Evolutionary conservation across 805 yeast genomes (phyloP), one percentile per base, ranked within the genome.

Genomic region (Starmerella kuoi): DNA sequence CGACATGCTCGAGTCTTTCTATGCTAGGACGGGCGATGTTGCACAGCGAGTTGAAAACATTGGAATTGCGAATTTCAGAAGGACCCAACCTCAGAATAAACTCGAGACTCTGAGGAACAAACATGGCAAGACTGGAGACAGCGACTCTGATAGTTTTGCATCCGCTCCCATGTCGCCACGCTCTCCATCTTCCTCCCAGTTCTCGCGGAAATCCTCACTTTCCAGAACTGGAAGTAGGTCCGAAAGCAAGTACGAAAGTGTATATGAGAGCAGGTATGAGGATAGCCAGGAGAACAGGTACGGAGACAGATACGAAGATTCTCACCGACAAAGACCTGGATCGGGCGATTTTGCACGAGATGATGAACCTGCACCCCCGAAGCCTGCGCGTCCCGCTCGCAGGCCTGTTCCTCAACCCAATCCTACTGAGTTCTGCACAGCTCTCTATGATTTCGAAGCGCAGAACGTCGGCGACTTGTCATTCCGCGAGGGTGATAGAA

Each of bases 401-500:
- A n/a, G n/a, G n/a, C 42, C 9, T 48, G 14, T 55, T 57, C 20
- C 51, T 59, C 3, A 53, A 61, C 9, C 59, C 64, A 1, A 55
- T 61, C 3, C 58, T 68, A 8, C 44, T 2, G 67, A 62, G 44
- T 53, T 50, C 12, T 86, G 95, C 56, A 81, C 94, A 11, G 95
- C 98, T 0, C 61, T 87, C 39, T 88, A 87, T 59, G 96, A 87
- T 56, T 88, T 84, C 61, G 65, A 79, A 7, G 95, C 97, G 0
- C 96, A 86, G 61, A 91, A 95, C 0, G 82, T 73, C 25, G 97
- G 97, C 19, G 98, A 91, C 58, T 69, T 91, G 56, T 63, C 81
- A 17, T 84, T 91, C 66, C 70, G 77, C 26, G 94, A 94, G 0
- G 98, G 97, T 19, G 80, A 87, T 18, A 72, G 76, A 24, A 87